Percentiles rank a stretch among this genome's conserved stretches.
Evolutionary conservation across 768 basidiomycete genomes (phyloP).

Genomic region (Boletus sp.): DNA sequence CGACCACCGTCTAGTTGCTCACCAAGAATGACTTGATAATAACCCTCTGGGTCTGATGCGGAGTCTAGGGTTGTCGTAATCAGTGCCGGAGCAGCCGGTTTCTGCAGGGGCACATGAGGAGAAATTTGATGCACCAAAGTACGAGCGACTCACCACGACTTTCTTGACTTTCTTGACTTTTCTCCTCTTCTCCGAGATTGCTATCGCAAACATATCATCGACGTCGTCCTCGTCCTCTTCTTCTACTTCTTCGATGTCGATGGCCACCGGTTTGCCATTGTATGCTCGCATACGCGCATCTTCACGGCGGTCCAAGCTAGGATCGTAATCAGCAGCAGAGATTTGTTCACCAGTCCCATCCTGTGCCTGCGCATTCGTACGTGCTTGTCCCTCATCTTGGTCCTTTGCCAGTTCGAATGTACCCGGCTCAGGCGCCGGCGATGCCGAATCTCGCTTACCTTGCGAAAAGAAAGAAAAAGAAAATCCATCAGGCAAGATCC

Average conservation of each 20-base stretch:
- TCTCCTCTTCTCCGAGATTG: constrained; percentile 45
- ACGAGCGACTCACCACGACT: constrained; percentile 41
- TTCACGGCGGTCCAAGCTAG: constrained; percentile 75
- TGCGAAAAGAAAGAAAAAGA: neutral
- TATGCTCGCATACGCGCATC: constrained; percentile 72
- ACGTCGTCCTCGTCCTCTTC: constrained; percentile 82
- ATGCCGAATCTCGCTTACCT: constrained; percentile 53
- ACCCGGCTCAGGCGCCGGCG: constrained; percentile 54
- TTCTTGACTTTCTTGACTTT: constrained; percentile 57
- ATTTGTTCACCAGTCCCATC: constrained; percentile 62
- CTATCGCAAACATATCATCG: constrained; percentile 93
- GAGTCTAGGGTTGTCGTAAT: constrained; percentile 81
- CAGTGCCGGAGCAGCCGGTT: constrained; percentile 55
- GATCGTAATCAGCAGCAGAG: constrained; percentile 92
- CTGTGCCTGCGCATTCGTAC: constrained; percentile 44
- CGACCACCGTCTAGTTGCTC: constrained; percentile 89
- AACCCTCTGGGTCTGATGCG: constrained; percentile 91
- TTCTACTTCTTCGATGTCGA: constrained; percentile 46
- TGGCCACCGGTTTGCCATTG: constrained; percentile 34
- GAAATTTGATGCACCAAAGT: neutral
- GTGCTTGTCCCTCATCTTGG: constrained; percentile 46
- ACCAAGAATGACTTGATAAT: constrained; percentile 91
- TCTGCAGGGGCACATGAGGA: constrained; percentile 32
- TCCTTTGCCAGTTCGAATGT: constrained; percentile 70
- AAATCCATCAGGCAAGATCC: neutral